Conservation (phyloP, 1,284 basidiomycete species). For the Ganoderma meredithae region DNA sequence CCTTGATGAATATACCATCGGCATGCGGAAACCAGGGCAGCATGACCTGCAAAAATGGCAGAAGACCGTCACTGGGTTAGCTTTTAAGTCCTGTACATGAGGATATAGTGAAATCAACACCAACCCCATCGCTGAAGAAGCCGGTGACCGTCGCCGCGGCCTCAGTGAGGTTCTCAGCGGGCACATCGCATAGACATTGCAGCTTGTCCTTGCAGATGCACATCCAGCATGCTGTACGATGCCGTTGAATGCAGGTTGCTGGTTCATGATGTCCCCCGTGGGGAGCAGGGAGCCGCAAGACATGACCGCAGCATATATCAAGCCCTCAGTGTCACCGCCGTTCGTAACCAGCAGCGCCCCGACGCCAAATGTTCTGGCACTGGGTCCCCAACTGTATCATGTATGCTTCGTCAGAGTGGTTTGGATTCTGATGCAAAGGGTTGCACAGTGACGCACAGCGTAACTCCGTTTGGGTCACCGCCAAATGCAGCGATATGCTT, state of each 20-base stretch:
- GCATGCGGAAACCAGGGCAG: slow-evolving; percentile 44
- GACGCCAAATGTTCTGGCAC: slow-evolving; percentile 49
- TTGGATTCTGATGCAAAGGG: neutral
- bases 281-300: neutral
- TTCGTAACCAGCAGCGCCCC: slow-evolving; percentile 43
- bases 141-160: slow-evolving; percentile 1
- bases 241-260: neutral
- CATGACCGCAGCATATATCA: neutral
- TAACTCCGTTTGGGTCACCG: slow-evolving; percentile 47
- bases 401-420: neutral
- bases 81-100: neutral
- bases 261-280: neutral
- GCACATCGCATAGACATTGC: slow-evolving; percentile 35
- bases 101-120: neutral
- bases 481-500: slow-evolving; percentile 49
- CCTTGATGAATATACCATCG: slow-evolving; percentile 45
- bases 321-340: slow-evolving; percentile 41
- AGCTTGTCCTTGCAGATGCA: neutral
- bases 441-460: slow-evolving; percentile 26
- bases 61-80: neutral
- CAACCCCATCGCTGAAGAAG: slow-evolving; percentile 7
- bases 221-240: neutral
- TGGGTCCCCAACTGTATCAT: slow-evolving; percentile 46
- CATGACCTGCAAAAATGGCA: slow-evolving; percentile 19
- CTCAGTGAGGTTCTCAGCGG: slow-evolving; percentile 43